Percentiles rank a stretch among this genome's conserved stretches.
Conservation (phyloP, 305 asterid genomes). For the Fraxinus velutina region DNA sequence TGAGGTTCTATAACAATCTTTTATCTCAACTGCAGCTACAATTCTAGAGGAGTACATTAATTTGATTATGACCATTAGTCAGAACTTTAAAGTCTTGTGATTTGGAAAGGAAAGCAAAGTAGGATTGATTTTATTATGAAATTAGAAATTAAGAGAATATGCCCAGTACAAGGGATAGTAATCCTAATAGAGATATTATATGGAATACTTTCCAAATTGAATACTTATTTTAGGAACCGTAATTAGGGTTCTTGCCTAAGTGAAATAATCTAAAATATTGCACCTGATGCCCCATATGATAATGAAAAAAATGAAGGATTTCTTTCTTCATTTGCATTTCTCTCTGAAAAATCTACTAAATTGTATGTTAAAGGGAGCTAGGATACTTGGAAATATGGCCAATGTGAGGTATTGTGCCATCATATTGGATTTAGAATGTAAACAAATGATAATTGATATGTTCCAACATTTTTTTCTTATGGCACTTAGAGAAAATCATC, state of each 20-base stretch:
- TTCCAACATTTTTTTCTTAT: neutral
- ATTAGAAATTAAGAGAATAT: neutral
- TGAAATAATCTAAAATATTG: neutral
- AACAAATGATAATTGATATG: neutral
- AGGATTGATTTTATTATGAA: neutral
- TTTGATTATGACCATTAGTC: neutral
- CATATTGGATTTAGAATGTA: neutral
- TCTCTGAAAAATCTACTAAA: neutral
- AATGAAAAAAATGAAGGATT: neutral
- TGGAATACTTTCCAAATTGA: neutral
- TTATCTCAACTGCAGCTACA: neutral
- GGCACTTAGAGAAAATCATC: neutral
- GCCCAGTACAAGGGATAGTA: neutral
- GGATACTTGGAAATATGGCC: neutral
- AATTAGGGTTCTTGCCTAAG: neutral
- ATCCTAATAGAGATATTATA: neutral
- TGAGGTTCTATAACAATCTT: neutral
- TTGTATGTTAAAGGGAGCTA: neutral
- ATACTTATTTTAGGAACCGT: neutral
- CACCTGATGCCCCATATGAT: neutral
- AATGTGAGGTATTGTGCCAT: neutral
- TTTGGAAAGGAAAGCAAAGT: neutral
- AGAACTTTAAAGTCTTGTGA: neutral
- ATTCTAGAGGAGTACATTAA: neutral
- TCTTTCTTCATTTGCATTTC: neutral